Evolutionary conservation across 805 yeast species (phyloP).

Genomic region (Lachancea fermentati): DNA sequence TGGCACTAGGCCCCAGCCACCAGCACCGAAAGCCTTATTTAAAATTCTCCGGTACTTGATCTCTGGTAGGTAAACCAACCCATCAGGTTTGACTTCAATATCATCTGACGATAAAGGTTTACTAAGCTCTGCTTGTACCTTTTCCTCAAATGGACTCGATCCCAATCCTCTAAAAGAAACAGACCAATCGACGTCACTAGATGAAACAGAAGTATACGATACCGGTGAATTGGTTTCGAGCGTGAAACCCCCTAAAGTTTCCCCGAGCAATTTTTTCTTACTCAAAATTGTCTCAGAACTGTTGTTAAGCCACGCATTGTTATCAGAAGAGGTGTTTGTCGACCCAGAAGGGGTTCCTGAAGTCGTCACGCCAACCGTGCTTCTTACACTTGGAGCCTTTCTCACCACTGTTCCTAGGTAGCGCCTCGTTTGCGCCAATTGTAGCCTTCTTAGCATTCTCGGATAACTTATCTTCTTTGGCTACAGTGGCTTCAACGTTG

Average conservation of each 20-base stretch:
- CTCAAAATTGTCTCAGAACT: no score
- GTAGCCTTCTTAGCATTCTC: no score
- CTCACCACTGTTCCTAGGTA: no score
- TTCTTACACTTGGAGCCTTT: no score
- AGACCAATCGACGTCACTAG: slow-evolving; percentile 59
- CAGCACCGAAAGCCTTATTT: slow-evolving; percentile 93
- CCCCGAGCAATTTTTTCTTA: slow-evolving; percentile 15
- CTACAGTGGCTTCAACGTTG: no score
- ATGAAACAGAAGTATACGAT: no score
- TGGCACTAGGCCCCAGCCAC: slow-evolving; percentile 98
- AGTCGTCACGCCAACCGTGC: no score
- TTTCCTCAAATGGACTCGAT: slow-evolving; percentile 60
- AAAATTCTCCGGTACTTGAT: slow-evolving; percentile 88
- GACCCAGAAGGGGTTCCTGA: no score
- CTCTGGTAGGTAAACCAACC: slow-evolving; percentile 85
- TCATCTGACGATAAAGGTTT: slow-evolving; percentile 63
- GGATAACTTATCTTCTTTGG: no score
- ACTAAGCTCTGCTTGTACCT: slow-evolving; percentile 53
- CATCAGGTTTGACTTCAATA: slow-evolving; percentile 94
- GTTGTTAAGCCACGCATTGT: no score
- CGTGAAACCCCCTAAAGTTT: slow-evolving; percentile 7
- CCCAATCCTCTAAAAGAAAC: slow-evolving; percentile 86
- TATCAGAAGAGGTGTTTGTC: no score
- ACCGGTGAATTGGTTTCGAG: neutral
- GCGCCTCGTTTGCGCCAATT: no score